phyloP scores from a whole-genome alignment of 345 rosid species.

The Dimocarpus longan region DNA sequence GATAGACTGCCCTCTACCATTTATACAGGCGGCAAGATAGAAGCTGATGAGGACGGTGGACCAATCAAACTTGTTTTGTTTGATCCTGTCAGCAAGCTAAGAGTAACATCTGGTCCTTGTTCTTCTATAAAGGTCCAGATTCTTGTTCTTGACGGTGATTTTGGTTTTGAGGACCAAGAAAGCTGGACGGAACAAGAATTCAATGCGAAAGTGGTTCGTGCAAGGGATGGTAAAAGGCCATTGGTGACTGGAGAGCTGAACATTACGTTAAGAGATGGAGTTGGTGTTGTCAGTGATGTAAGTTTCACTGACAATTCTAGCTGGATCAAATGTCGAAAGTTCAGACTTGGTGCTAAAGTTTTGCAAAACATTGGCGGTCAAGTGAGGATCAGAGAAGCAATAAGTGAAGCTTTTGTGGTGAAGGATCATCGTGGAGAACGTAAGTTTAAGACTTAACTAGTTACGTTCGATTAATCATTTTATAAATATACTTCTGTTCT shows the following conservation, averaged over 20 bases:
- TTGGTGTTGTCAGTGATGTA: slow-evolving; percentile 45
- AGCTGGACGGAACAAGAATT: slow-evolving; percentile 53
- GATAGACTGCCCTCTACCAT: slow-evolving; percentile 39
- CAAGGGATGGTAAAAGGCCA: slow-evolving; percentile 73
- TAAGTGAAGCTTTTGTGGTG: slow-evolving; percentile 64
- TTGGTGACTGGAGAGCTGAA: slow-evolving; percentile 62
- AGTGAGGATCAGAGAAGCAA: slow-evolving; percentile 57
- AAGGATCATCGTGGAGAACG: slow-evolving; percentile 90
- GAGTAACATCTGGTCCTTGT: slow-evolving; percentile 43
- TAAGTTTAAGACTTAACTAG: slow-evolving; percentile 35
- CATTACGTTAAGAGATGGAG: slow-evolving; percentile 49
- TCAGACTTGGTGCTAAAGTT: slow-evolving; percentile 69
- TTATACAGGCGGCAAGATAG: slow-evolving; percentile 62
- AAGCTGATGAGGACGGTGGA: slow-evolving; percentile 46
- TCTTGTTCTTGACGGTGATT: slow-evolving; percentile 65
- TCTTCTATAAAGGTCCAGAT: slow-evolving; percentile 61
- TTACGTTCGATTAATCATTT: background rate
- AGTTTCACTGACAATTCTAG: slow-evolving; percentile 78
- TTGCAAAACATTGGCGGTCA: slow-evolving; percentile 37
- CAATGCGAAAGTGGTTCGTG: slow-evolving; percentile 42
- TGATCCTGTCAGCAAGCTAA: slow-evolving; percentile 41
- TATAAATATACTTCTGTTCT: background rate
- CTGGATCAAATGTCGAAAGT: slow-evolving; percentile 72
- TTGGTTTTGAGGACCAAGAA: slow-evolving; percentile 45
- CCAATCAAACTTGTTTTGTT: slow-evolving; percentile 46